Percentiles rank a stretch among this genome's conserved stretches.
Evolutionary conservation across 2,329 filamentous ascomycete species (phyloP).

Genomic region (Aspergillus tamarii): DNA sequence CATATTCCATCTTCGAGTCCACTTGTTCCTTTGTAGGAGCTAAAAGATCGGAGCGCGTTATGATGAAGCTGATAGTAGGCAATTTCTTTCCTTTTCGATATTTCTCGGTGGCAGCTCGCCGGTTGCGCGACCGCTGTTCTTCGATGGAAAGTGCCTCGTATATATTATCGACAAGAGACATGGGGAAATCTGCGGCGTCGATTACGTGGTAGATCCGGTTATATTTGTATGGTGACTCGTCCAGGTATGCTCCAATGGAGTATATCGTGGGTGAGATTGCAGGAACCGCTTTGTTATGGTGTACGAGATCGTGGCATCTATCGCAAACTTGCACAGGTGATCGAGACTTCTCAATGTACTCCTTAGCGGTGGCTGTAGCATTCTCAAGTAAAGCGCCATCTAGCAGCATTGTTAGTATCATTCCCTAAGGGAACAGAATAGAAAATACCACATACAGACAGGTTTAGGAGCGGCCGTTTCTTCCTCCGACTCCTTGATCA

Average conservation of each 20-base stretch:
- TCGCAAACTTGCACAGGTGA: conserved; percentile 64
- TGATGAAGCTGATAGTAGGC: conserved; percentile 86
- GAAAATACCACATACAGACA: conserved; percentile 18
- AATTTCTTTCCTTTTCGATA: conserved; percentile 70
- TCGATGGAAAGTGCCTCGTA: conserved; percentile 71
- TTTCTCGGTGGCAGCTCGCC: conserved; percentile 69
- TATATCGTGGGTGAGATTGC: conserved; percentile 82
- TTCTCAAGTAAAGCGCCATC: conserved; percentile 28
- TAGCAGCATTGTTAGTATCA: conserved; percentile 14
- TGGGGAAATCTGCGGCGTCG: conserved; percentile 94
- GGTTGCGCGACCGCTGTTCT: conserved; percentile 76
- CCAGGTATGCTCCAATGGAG: conserved; percentile 79
- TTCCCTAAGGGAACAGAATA: background rate
- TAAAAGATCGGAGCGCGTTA: conserved; percentile 84
- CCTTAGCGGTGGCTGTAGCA: conserved; percentile 21
- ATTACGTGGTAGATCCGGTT: conserved; percentile 96
- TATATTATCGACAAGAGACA: conserved; percentile 83
- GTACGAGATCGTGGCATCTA: conserved; percentile 79
- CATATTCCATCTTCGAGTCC: conserved; percentile 81
- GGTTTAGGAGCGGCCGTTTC: conserved; percentile 9
- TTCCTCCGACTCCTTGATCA: conserved; percentile 12
- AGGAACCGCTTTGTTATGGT: conserved; percentile 72
- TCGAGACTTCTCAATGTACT: conserved; percentile 25
- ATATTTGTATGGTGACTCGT: conserved; percentile 83
- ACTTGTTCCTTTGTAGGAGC: conserved; percentile 83